phyloP scores from a whole-genome alignment of 2,329 filamentous ascomycete genomes.

The Trichoderma simmonsii region DNA sequence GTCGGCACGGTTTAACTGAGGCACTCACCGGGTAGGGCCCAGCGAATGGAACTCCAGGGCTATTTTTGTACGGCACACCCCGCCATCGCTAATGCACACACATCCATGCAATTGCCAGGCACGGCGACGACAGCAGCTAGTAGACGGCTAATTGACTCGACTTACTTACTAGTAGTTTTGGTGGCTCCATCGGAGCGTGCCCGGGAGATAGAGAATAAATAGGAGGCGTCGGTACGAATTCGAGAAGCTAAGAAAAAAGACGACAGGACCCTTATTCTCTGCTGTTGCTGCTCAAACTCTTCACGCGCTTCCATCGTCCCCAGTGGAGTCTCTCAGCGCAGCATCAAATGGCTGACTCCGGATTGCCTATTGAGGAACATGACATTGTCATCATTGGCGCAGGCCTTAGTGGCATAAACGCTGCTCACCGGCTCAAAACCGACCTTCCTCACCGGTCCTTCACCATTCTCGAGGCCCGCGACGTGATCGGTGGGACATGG shows the following conservation, averaged over 20 bases:
- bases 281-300: neutral
- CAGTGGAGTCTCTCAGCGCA: neutral
- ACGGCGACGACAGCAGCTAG: neutral
- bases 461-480: constrained; percentile 64
- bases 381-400: constrained; percentile 68
- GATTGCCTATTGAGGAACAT: constrained; percentile 19
- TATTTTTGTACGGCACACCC: neutral
- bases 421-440: constrained; percentile 63
- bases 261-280: neutral
- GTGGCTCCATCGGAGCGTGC: neutral
- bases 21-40: neutral
- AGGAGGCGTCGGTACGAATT: neutral
- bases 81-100: neutral
- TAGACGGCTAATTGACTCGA: neutral
- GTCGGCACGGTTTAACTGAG: neutral
- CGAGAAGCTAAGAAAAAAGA: neutral
- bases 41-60: neutral
- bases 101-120: neutral
- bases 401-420: constrained; percentile 73
- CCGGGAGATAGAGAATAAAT: neutral
- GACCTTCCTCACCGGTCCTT: constrained; percentile 56
- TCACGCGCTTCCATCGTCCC: neutral
- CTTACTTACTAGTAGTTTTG: neutral
- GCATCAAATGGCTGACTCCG: neutral
- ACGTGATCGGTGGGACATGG: constrained; percentile 72